These are phyloP conservation scores for Gypsophila paniculata DNA, from an alignment of 179 eudicot species.

Conservation along the genomic window DNA sequence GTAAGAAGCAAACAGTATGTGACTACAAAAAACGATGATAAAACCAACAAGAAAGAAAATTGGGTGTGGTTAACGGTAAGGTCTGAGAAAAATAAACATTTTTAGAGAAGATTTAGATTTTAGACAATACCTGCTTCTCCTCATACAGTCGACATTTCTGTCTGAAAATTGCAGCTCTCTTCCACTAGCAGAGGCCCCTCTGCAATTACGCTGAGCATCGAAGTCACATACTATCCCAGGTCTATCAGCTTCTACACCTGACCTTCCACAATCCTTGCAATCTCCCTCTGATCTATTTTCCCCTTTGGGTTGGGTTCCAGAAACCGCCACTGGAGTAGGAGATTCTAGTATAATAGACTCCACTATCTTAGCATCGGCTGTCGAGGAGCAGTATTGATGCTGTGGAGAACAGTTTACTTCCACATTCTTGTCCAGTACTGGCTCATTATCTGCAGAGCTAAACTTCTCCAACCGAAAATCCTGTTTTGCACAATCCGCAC, in stretches of 20 bases:
- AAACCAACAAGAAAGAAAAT: neutral
- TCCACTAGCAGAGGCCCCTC: conserved; percentile 28
- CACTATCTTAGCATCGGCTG: conserved; percentile 15
- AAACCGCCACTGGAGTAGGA: conserved; percentile 15
- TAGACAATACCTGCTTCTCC: conserved; percentile 39
- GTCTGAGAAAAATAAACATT: too few species aligned
- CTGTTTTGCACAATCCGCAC: conserved; percentile 21
- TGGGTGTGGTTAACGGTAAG: too few species aligned
- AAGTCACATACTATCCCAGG: conserved; percentile 22
- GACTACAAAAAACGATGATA: neutral
- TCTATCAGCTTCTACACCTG: conserved; percentile 36
- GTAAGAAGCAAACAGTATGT: conserved; percentile 12
- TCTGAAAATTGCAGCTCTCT: conserved; percentile 36
- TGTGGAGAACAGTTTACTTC: conserved; percentile 18
- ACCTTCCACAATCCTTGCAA: conserved; percentile 22
- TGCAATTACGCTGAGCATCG: conserved; percentile 23
- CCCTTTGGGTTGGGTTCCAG: neutral
- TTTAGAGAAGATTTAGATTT: neutral
- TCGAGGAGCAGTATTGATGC: conserved; percentile 7
- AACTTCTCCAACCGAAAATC: neutral
- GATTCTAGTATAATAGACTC: conserved; percentile 18
- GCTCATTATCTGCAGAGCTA: conserved; percentile 16
- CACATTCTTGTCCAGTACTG: conserved; percentile 16
- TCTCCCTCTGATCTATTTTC: conserved; percentile 21
- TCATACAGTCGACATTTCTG: conserved; percentile 22